Evolutionary conservation across 2,329 filamentous ascomycete genomes (phyloP).

Genomic region (Cryphonectria japonica): DNA sequence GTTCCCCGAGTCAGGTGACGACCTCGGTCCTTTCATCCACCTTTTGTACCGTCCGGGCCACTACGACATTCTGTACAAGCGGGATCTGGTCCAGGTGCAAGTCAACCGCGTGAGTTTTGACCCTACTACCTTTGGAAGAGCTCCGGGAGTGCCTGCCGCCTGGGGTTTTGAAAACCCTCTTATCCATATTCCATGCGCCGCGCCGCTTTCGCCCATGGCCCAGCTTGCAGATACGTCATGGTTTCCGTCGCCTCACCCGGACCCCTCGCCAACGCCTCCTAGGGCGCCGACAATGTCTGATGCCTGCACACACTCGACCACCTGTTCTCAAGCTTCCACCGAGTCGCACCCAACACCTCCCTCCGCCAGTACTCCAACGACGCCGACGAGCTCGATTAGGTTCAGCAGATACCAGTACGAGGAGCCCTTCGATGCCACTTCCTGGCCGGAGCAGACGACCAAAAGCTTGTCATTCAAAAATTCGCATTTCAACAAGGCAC

Average conservation of each 20-base stretch:
- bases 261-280: slow-evolving; percentile 33
- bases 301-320: slow-evolving; percentile 14
- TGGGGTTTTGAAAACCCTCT: slow-evolving; percentile 47
- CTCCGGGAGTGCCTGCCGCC: slow-evolving; percentile 32
- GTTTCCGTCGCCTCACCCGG: slow-evolving; percentile 42
- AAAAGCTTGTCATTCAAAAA: slow-evolving; percentile 67
- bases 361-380: slow-evolving; percentile 34
- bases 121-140: slow-evolving; percentile 17
- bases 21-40: slow-evolving; percentile 57
- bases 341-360: slow-evolving; percentile 40
- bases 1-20: slow-evolving; percentile 58
- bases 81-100: slow-evolving; percentile 45
- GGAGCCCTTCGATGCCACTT: slow-evolving; percentile 36
- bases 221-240: slow-evolving; percentile 43
- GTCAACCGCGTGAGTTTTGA: slow-evolving; percentile 54
- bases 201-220: slow-evolving; percentile 39
- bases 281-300: slow-evolving; percentile 16
- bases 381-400: slow-evolving; percentile 46
- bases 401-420: slow-evolving; percentile 60
- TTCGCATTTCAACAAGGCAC: slow-evolving; percentile 67
- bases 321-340: slow-evolving; percentile 32
- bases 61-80: slow-evolving; percentile 85
- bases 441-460: slow-evolving; percentile 50
- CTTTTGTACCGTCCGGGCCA: slow-evolving; percentile 75
- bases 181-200: slow-evolving; percentile 53